Percentiles rank a stretch among this genome's conserved stretches.
Evolutionary conservation across 306 rosid genomes (phyloP).

Genomic region (Vigna trinervia): DNA sequence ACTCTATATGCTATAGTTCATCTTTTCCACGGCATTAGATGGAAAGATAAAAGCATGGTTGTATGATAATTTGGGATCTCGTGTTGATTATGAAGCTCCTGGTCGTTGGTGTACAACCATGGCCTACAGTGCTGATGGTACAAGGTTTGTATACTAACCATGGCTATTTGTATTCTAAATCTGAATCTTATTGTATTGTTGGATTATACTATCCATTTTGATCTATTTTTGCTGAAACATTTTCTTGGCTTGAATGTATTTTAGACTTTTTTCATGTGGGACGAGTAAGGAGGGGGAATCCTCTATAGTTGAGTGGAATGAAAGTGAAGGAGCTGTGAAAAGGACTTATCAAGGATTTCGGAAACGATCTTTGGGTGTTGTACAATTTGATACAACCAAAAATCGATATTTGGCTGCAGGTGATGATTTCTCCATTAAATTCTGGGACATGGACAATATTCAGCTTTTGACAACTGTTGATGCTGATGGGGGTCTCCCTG

Average conservation of each 20-base stretch:
- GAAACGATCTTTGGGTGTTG: slow-evolving; percentile 84
- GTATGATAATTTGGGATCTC: slow-evolving; percentile 98
- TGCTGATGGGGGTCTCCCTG: slow-evolving; percentile 97
- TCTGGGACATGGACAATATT: slow-evolving; percentile 97
- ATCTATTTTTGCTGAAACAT: slow-evolving; percentile 19
- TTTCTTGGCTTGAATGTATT: slow-evolving; percentile 18
- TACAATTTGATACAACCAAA: slow-evolving; percentile 92
- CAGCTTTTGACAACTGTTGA: slow-evolving; percentile 89
- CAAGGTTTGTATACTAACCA: slow-evolving; percentile 65
- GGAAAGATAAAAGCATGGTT: slow-evolving; percentile 99
- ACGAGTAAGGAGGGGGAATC: slow-evolving; percentile 95
- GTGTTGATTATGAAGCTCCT: slow-evolving; percentile 99
- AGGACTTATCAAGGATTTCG: slow-evolving; percentile 91
- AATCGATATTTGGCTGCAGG: slow-evolving; percentile 93
- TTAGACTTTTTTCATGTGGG: slow-evolving; percentile 95
- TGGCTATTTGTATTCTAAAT: slow-evolving; percentile 38
- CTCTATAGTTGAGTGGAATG: slow-evolving; percentile 96
- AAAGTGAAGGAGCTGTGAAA: slow-evolving; percentile 96
- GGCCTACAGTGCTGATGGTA: slow-evolving; percentile 98
- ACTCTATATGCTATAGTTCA: slow-evolving; percentile 62
- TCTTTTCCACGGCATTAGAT: slow-evolving; percentile 93
- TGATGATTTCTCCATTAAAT: slow-evolving; percentile 93
- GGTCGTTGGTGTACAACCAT: slow-evolving; percentile 99
- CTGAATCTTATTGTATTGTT: slow-evolving; percentile 23
- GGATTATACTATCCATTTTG: slow-evolving; percentile 14